phyloP scores from a whole-genome alignment of 2,329 filamentous ascomycete genomes.

The Trichoderma oligosporum region DNA sequence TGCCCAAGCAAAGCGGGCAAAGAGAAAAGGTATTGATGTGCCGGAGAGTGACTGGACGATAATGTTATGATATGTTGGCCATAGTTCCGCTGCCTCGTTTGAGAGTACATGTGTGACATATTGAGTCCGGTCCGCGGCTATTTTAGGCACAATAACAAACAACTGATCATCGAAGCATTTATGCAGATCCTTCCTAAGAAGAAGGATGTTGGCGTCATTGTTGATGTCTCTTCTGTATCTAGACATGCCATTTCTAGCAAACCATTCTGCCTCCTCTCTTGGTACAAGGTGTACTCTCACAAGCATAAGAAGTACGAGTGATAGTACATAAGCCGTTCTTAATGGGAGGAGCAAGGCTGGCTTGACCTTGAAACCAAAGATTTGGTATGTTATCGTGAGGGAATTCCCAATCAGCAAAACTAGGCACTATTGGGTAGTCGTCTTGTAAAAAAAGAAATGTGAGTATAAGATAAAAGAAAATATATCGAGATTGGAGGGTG shows the following conservation, averaged over 20 bases:
- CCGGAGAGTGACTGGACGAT: neutral
- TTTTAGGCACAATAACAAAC: neutral
- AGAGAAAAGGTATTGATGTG: neutral
- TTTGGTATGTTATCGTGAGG: neutral
- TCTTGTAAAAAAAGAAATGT: neutral
- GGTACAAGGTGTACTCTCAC: neutral
- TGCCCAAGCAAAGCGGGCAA: neutral
- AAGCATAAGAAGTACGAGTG: neutral
- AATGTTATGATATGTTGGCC: neutral
- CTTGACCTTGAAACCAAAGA: too few species aligned
- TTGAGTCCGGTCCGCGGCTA: neutral
- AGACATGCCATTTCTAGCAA: neutral
- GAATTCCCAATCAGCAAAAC: neutral
- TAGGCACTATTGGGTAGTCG: neutral
- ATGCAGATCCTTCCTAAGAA: neutral
- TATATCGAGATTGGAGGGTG: too few species aligned
- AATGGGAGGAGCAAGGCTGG: too few species aligned
- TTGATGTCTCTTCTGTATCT: neutral
- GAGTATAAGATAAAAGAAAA: neutral
- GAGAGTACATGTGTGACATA: neutral
- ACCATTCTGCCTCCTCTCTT: neutral
- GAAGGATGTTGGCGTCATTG: neutral
- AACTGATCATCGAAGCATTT: too few species aligned
- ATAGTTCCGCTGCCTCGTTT: neutral
- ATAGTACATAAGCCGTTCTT: neutral